phyloP scores from a whole-genome alignment of 768 basidiomycete species.

The Hydnomerulius pinastri region DNA sequence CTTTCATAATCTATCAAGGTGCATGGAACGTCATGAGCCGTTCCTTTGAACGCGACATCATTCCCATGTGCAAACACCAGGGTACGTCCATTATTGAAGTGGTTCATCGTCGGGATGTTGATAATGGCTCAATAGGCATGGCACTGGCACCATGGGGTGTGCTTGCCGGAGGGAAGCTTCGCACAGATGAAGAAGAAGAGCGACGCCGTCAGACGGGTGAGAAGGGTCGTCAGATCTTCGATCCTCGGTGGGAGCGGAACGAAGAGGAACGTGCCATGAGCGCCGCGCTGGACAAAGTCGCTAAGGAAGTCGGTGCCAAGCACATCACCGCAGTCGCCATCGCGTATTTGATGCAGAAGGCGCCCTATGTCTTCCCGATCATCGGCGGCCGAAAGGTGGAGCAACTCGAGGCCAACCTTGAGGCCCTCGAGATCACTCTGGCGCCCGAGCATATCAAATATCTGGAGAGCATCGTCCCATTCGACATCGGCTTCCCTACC shows the following conservation, averaged over 20 bases:
- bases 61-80: constrained; percentile 31
- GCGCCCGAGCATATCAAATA: constrained; percentile 44
- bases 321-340: constrained; percentile 46
- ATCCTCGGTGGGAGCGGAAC: constrained; percentile 35
- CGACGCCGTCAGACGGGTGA: constrained; percentile 24
- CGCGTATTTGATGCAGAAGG: constrained; percentile 54
- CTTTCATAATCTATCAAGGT: constrained; percentile 49
- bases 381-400: constrained; percentile 52
- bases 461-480: constrained; percentile 43
- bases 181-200: constrained; percentile 29
- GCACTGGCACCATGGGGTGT: constrained; percentile 40
- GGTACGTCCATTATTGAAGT: not conserved
- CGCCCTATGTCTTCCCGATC: constrained; percentile 50
- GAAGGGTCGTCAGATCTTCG: constrained; percentile 19
- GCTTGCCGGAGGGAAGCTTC: constrained; percentile 24
- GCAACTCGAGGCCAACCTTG: constrained; percentile 48
- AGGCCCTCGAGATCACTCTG: constrained; percentile 48
- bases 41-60: constrained; percentile 42
- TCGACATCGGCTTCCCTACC: constrained; percentile 47
- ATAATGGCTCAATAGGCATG: constrained; percentile 19
- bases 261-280: constrained; percentile 35
- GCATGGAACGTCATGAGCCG: constrained; percentile 34
- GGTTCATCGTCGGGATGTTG: too few relatives aligned
- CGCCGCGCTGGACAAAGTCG: constrained; percentile 40
- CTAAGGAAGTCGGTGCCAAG: constrained; percentile 37